Evolutionary conservation across 345 rosid species (phyloP).

Genomic region (Citrus sinensis): DNA sequence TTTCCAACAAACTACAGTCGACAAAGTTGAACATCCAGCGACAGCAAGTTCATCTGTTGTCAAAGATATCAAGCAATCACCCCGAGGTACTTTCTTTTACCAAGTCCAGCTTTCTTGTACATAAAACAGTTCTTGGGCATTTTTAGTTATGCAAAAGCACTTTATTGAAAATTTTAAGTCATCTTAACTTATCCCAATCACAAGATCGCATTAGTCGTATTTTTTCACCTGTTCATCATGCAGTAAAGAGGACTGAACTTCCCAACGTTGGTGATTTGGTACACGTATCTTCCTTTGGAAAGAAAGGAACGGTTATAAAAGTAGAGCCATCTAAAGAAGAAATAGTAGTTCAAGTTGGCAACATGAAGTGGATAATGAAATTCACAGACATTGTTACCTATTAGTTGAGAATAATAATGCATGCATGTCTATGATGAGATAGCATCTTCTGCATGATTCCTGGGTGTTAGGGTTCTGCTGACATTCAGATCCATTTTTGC

Average conservation of each 20-base stretch:
- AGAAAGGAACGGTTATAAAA: conserved; percentile 57
- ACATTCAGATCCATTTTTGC: neutral
- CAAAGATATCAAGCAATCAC: conserved; percentile 28
- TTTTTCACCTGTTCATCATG: conserved; percentile 9
- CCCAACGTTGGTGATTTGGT: conserved; percentile 70
- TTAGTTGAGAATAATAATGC: conserved; percentile 19
- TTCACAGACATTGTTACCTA: conserved; percentile 35
- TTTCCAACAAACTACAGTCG: conserved; percentile 19
- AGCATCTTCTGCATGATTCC: conserved; percentile 3
- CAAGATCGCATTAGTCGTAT: conserved; percentile 3
- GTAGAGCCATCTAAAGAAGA: conserved; percentile 69
- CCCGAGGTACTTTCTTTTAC: conserved; percentile 34
- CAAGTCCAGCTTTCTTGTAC: neutral
- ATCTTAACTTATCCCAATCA: neutral
- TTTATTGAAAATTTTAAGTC: neutral
- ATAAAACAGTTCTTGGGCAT: neutral
- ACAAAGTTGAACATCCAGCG: conserved; percentile 10
- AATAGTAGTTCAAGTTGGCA: conserved; percentile 79
- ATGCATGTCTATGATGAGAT: neutral
- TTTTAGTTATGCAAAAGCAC: neutral
- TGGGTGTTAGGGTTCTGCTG: neutral
- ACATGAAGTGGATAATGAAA: conserved; percentile 79
- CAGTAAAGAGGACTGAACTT: conserved; percentile 35
- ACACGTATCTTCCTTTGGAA: conserved; percentile 59
- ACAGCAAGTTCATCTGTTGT: conserved; percentile 22